Evolutionary conservation across 805 yeast species (phyloP).

Genomic region (Hanseniaspora occidentalis): DNA sequence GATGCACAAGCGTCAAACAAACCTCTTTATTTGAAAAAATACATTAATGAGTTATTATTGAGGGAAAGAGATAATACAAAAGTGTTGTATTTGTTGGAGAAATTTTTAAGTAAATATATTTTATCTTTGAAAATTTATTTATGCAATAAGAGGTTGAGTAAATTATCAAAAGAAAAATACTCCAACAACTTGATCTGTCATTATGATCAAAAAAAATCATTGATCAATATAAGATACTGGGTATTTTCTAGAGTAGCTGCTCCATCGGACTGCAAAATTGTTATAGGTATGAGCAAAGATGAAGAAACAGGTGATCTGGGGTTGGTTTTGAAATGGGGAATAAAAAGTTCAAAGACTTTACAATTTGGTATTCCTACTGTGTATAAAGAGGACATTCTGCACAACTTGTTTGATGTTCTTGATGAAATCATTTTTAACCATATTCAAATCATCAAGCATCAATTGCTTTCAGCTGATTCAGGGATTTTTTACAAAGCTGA

Average conservation of each 20-base stretch:
- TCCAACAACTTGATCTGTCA: conserved; percentile 20
- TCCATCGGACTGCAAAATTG: conserved; percentile 15
- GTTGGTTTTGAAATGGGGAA: conserved; percentile 21
- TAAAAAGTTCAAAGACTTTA: conserved; percentile 7
- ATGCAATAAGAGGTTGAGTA: conserved; percentile 19
- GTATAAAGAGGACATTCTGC: conserved; percentile 14
- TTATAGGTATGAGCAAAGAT: conserved; percentile 18
- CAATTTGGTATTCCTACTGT: conserved; percentile 13
- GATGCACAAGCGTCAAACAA: conserved; percentile 9
- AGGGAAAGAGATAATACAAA: conserved; percentile 9
- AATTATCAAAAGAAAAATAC: conserved; percentile 12
- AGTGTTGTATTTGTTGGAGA: conserved; percentile 19
- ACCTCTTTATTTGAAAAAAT: conserved; percentile 14
- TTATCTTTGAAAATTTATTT: conserved; percentile 22
- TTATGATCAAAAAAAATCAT: conserved; percentile 23
- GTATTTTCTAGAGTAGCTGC: conserved; percentile 9
- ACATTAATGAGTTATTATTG: conserved; percentile 21
- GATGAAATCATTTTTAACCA: conserved; percentile 26
- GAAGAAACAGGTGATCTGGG: conserved; percentile 9
- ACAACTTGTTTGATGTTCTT: conserved; percentile 20
- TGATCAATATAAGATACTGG: conserved; percentile 24
- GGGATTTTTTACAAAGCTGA: too few relatives aligned
- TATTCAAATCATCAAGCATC: conserved; percentile 21
- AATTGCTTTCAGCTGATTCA: conserved; percentile 13
- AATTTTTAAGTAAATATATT: conserved; percentile 23